Evolutionary conservation across 2,329 filamentous ascomycete genomes (phyloP).

Genomic region (Neophaeococcomyces mojaviensis): DNA sequence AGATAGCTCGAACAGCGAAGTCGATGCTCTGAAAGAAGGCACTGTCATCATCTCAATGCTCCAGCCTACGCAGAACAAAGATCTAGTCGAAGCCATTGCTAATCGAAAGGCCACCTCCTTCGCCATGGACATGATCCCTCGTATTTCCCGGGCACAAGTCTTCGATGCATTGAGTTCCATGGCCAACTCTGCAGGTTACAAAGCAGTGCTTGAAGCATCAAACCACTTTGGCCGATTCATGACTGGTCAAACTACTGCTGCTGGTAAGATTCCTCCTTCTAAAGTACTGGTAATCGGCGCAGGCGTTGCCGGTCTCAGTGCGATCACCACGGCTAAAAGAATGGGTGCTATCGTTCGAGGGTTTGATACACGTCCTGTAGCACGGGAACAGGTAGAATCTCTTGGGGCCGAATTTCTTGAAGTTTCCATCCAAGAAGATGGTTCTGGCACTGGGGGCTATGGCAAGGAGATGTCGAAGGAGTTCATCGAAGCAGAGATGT

Average conservation of each 20-base stretch:
- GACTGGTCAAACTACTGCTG: constrained; percentile 83
- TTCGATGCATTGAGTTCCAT: constrained; percentile 85
- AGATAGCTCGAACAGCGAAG: constrained; percentile 53
- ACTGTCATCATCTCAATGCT: constrained; percentile 76
- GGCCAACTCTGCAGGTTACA: constrained; percentile 92
- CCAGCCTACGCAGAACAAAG: constrained; percentile 72
- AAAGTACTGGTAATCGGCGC: constrained; percentile 88
- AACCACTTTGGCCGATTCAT: constrained; percentile 84
- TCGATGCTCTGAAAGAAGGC: constrained; percentile 58
- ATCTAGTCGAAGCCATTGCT: constrained; percentile 65
- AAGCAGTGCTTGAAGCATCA: constrained; percentile 80
- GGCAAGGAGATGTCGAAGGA: constrained; percentile 92
- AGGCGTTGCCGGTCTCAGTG: constrained; percentile 79
- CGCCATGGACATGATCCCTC: constrained; percentile 88
- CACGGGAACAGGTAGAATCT: constrained; percentile 81
- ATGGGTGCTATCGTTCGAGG: constrained; percentile 85
- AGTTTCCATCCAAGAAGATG: constrained; percentile 77
- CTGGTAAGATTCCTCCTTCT: constrained; percentile 81
- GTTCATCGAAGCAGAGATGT: constrained; percentile 89
- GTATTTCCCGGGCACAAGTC: constrained; percentile 79
- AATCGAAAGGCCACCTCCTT: constrained; percentile 66
- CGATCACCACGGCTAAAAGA: constrained; percentile 76
- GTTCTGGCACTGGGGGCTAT: constrained; percentile 76
- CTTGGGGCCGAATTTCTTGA: constrained; percentile 85
- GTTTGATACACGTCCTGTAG: constrained; percentile 84